These are phyloP conservation scores for Solanum etuberosum DNA, from an alignment of 257 asterid genomes.

Conservation along the genomic window DNA sequence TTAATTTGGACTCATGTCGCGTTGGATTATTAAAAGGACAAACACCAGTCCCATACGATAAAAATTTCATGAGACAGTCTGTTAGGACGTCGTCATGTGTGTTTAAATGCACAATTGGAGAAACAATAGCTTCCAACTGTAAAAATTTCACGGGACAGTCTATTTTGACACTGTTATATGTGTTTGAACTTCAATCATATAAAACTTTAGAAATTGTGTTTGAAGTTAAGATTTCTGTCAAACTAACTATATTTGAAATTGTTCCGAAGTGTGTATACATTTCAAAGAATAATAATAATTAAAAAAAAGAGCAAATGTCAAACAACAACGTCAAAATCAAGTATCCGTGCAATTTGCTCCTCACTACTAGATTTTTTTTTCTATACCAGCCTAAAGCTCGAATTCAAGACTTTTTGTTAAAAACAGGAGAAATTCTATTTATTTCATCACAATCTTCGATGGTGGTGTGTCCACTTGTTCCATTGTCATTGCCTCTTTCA, in stretches of 20 bases:
- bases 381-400: fast-evolving
- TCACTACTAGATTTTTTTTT: not conserved
- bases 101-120: not conserved
- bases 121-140: not conserved
- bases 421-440: fast-evolving
- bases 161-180: not conserved
- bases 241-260: not conserved
- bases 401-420: not conserved
- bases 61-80: fast-evolving
- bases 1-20: not conserved
- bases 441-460: not conserved
- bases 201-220: not conserved
- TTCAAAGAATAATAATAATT: no score
- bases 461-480: not conserved
- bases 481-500: not conserved
- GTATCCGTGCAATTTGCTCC: not conserved
- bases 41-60: not conserved
- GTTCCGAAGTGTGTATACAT: no score
- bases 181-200: not conserved
- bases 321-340: not conserved
- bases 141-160: no score
- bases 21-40: not conserved
- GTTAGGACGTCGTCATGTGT: not conserved
- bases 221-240: not conserved
- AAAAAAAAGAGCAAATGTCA: fast-evolving